Base-by-base conservation (phyloP, 331 rosid genomes). In the Quercus lobata region DNA sequence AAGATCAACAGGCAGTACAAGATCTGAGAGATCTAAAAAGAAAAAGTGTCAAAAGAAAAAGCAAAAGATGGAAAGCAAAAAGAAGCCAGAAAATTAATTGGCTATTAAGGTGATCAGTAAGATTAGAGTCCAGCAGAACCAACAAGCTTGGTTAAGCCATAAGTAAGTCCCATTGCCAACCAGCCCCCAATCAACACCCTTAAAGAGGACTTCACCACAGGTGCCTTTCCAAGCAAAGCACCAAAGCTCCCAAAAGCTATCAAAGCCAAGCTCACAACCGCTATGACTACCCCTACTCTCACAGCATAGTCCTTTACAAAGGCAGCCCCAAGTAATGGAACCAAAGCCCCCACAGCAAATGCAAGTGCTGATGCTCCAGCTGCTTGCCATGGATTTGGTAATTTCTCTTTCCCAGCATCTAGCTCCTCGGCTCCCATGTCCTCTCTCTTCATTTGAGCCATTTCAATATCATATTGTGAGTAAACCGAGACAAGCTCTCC, bases 401-500 rank as follows among this genome's bases (percentile, higher is more conserved):
- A 37, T 22, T 79, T 82, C 15, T 82, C 81, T 24, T 80, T 89
- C 9, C 61, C 15, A 0, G 53, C 7, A n/a, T 19, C 37, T 5
- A 30, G 21, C 49, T 75, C 58, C 75, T 63, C 14, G 34, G 52
- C 52, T 16, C 15, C 55, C 37, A 1, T 5, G 75, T 6, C 71
- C 15, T 87, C 87, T 63, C 96, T 80, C 49, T 81, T 81, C 86
- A 85, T 41, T 35, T 87, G 92, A 21, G 93, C 77, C 9, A 82
- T 24, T 69, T 91, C 93, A 7, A 81, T 89, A 65, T 91, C 91
- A 53, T 84, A 81, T 21, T 91, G 96, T 0, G 93, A 84, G 66
- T 84, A 86, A 18, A 91, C 95, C 0, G 95, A 91, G 4, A 91
- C 90, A 62, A 85, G 86, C 78, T 91, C 95, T 17, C 95, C 95